Evolutionary conservation across 306 rosid species (phyloP).

Genomic region (Pyrus communis): DNA sequence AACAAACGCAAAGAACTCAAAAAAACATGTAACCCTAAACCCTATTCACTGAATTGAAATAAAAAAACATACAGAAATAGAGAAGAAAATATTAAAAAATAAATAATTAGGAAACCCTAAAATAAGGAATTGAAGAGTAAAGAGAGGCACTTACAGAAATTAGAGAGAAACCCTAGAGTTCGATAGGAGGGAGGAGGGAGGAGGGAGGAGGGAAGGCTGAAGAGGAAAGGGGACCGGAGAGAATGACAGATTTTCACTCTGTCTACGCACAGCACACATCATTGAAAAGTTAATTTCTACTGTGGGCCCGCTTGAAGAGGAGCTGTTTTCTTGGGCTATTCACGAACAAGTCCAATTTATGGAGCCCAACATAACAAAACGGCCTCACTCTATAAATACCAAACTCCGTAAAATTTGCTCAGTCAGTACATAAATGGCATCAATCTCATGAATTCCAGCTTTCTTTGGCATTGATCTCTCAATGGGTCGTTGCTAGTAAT

Average conservation of each 20-base stretch:
- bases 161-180: slow-evolving; percentile 4
- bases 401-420: too few species aligned
- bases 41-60: background rate
- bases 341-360: background rate
- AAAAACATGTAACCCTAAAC: background rate
- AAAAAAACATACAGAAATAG: background rate
- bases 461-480: too few species aligned
- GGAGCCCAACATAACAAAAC: background rate
- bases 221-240: background rate
- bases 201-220: background rate
- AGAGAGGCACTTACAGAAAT: background rate
- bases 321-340: background rate
- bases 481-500: too few species aligned
- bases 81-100: background rate
- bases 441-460: too few species aligned
- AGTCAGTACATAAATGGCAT: too few species aligned
- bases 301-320: background rate
- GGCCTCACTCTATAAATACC: background rate
- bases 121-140: background rate
- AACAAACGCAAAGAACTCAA: background rate
- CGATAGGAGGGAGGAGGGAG: background rate
- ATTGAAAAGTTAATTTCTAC: background rate
- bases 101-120: background rate
- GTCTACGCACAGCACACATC: too few species aligned
- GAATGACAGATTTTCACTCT: background rate